These are phyloP conservation scores for Chondrostereum purpureum DNA, from an alignment of 1,284 basidiomycete species.

Conservation along the genomic window DNA sequence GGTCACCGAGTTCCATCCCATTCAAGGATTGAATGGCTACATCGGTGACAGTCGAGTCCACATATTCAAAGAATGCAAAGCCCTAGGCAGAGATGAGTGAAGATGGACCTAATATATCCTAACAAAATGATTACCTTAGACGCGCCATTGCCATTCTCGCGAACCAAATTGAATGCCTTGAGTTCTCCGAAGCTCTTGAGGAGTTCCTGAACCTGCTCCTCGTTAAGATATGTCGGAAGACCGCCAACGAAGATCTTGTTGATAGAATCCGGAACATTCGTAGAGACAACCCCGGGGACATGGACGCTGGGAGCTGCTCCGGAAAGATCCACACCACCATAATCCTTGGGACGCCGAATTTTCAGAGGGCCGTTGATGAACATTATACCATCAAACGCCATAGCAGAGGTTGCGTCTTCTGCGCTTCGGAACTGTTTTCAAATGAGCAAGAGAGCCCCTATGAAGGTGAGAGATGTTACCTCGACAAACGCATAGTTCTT, in stretches of 20 bases:
- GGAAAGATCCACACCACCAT: conserved; percentile 65
- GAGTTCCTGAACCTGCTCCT: conserved; percentile 97
- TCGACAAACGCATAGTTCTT: conserved; percentile 98
- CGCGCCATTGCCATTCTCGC: conserved; percentile 82
- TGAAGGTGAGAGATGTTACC: conserved; percentile 36
- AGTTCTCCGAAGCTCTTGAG: conserved; percentile 97
- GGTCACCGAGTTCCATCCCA: conserved; percentile 96
- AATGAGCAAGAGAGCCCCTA: conserved; percentile 10
- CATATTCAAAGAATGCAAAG: conserved; percentile 99
- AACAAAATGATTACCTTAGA: conserved; percentile 91
- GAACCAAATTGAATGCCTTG: conserved; percentile 95
- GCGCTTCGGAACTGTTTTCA: conserved; percentile 83
- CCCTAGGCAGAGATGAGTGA: conserved; percentile 53
- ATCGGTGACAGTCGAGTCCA: conserved; percentile 84
- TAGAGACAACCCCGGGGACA: conserved; percentile 92
- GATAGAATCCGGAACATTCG: conserved; percentile 92
- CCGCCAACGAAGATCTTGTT: conserved; percentile 99
- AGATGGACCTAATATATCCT: conserved; percentile 7
- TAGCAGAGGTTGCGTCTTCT: conserved; percentile 92
- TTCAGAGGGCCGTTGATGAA: conserved; percentile 90
- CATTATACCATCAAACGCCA: conserved; percentile 95
- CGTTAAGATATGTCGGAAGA: conserved; percentile 89
- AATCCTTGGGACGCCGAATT: conserved; percentile 96
- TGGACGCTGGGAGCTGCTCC: conserved; percentile 45
- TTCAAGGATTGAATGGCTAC: conserved; percentile 95